Evolutionary conservation across 768 basidiomycete genomes (phyloP).

Genomic region (Lactarius sanguifluus): DNA sequence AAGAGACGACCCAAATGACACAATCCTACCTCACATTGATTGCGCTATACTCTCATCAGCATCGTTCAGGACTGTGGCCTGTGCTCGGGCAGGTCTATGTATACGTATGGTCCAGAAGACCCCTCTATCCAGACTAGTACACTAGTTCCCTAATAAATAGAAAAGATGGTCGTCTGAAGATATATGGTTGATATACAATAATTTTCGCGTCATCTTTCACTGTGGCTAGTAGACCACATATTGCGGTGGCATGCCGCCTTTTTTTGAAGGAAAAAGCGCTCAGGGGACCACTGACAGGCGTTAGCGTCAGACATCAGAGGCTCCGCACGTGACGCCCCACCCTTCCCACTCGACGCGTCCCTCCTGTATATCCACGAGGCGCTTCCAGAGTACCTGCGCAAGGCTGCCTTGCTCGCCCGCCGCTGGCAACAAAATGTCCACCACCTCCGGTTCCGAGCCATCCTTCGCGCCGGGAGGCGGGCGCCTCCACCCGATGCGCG

Average conservation of each 20-base stretch:
- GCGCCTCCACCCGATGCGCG: constrained; percentile 71
- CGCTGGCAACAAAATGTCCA: constrained; percentile 47
- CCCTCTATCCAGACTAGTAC: too few relatives aligned
- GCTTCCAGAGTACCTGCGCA: constrained; percentile 65
- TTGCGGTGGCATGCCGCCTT: not conserved
- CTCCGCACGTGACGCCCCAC: constrained; percentile 55
- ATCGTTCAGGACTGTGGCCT: too few relatives aligned
- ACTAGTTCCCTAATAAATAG: too few relatives aligned
- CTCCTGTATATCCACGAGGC: constrained; percentile 76
- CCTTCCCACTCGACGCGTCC: constrained; percentile 59
- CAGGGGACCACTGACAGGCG: not conserved
- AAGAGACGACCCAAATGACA: too few relatives aligned
- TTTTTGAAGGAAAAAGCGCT: not conserved
- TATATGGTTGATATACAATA: not conserved
- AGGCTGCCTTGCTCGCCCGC: constrained; percentile 50
- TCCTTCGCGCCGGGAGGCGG: not conserved
- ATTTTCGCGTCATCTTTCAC: not conserved
- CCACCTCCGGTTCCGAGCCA: constrained; percentile 4
- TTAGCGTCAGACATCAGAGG: not conserved
- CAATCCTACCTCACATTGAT: too few relatives aligned
- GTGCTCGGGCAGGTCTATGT: too few relatives aligned
- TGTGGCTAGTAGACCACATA: not conserved
- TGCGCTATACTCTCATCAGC: too few relatives aligned
- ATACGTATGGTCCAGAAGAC: too few relatives aligned
- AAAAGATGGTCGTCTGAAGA: not conserved